Percentiles rank a stretch among this genome's conserved stretches.
Conservation (phyloP, 305 asterid species). For the Fraxinus floribunda region DNA sequence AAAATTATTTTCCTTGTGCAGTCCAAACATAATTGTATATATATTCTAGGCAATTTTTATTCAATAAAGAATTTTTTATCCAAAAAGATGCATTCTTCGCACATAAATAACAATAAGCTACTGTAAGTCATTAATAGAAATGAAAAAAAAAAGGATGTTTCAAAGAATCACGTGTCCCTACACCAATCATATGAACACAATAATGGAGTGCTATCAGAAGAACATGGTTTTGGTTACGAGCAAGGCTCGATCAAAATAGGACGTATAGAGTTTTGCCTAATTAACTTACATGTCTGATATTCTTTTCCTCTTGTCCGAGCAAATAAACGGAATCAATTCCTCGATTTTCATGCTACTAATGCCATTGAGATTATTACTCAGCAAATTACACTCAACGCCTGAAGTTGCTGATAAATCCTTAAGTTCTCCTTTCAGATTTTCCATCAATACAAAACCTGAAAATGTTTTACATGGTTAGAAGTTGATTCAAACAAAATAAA, state of each 20-base stretch:
- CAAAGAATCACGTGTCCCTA: not conserved
- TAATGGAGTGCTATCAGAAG: not conserved
- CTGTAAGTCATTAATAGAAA: not conserved
- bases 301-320: conserved; percentile 45
- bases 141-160: not conserved
- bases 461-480: not conserved
- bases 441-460: conserved; percentile 52
- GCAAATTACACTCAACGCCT: conserved; percentile 32
- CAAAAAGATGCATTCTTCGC: not conserved
- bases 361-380: conserved; percentile 33
- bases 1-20: not conserved
- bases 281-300: conserved; percentile 48
- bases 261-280: not conserved
- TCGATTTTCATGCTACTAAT: conserved; percentile 41
- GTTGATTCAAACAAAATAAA: not conserved
- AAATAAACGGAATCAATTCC: conserved; percentile 46
- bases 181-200: not conserved
- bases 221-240: not conserved
- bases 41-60: not conserved
- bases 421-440: conserved; percentile 48
- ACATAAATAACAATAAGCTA: not conserved
- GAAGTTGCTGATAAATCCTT: conserved; percentile 36
- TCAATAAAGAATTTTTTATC: not conserved
- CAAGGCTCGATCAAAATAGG: not conserved
- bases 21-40: not conserved